phyloP scores from a whole-genome alignment of 192 early-diverging fungal genomes.

The Neocallimastix lanati region DNA sequence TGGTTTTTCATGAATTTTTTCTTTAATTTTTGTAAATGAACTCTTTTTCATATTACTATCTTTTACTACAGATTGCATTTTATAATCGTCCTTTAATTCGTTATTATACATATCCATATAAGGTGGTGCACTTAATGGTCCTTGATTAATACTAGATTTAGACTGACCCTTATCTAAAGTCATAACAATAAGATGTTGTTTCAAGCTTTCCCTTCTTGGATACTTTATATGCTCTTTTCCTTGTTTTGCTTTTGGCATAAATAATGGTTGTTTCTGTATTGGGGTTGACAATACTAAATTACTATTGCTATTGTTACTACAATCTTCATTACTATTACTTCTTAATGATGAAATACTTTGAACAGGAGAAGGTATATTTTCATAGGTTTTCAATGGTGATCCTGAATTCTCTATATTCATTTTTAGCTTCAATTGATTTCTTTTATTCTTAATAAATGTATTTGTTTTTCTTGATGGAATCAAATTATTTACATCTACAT shows the following conservation, averaged over 20 bases:
- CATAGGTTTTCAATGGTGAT: background rate
- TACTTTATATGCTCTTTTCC: background rate
- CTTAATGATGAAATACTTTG: background rate
- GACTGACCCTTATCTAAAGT: background rate
- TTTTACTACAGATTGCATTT: background rate
- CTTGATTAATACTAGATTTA: background rate
- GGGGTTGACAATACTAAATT: background rate
- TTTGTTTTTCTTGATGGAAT: background rate
- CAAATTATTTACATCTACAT: background rate
- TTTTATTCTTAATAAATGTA: background rate
- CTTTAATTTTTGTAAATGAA: background rate
- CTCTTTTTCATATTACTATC: background rate
- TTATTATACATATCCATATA: background rate
- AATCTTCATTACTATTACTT: background rate
- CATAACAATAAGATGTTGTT: background rate
- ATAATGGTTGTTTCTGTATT: background rate
- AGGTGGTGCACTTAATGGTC: background rate
- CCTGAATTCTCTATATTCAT: background rate
- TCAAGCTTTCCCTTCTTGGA: background rate
- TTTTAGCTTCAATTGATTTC: background rate
- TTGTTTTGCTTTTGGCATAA: background rate
- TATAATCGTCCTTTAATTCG: background rate
- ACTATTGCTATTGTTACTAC: background rate
- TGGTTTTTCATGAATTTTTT: background rate
- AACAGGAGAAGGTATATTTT: background rate